Conservation (phyloP, 2,329 filamentous ascomycete genomes). For the Colletotrichum sp. region DNA sequence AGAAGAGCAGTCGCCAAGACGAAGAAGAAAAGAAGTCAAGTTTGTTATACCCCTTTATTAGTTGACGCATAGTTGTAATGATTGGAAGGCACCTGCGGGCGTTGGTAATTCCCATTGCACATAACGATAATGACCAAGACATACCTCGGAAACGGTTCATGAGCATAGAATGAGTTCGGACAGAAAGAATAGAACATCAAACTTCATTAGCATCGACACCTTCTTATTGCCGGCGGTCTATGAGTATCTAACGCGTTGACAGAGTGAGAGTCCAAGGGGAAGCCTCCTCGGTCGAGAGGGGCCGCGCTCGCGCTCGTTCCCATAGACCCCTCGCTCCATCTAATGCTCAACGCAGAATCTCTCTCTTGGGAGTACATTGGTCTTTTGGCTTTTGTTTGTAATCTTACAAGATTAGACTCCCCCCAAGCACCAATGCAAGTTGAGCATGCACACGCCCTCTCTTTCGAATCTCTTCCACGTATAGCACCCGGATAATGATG, state of each 20-base stretch:
- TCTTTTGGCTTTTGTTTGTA: conserved; percentile 18
- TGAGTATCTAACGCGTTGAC: conserved; percentile 18
- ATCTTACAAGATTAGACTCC: conserved; percentile 20
- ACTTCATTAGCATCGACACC: conserved; percentile 19
- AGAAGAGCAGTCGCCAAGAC: not conserved
- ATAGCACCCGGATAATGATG: not conserved
- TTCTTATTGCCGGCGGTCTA: conserved; percentile 19
- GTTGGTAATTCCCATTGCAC: not conserved
- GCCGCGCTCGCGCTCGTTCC: not conserved
- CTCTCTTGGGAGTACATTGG: conserved; percentile 21
- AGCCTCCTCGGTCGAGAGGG: not conserved
- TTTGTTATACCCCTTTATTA: not conserved
- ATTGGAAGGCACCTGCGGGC: not conserved
- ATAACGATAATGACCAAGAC: not conserved
- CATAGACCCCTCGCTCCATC: not conserved
- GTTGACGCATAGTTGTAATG: not conserved
- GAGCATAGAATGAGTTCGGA: not conserved
- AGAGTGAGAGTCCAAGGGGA: not conserved
- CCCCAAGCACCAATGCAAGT: conserved; percentile 19
- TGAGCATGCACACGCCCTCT: conserved; percentile 16
- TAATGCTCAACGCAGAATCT: conserved; percentile 17
- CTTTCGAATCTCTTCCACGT: conserved; percentile 11
- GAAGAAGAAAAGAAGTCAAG: not conserved
- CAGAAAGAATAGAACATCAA: not conserved
- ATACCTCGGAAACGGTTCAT: not conserved